Evolutionary conservation across 2,329 filamentous ascomycete genomes (phyloP).

Genomic region (Calonectria hawksworthii): DNA sequence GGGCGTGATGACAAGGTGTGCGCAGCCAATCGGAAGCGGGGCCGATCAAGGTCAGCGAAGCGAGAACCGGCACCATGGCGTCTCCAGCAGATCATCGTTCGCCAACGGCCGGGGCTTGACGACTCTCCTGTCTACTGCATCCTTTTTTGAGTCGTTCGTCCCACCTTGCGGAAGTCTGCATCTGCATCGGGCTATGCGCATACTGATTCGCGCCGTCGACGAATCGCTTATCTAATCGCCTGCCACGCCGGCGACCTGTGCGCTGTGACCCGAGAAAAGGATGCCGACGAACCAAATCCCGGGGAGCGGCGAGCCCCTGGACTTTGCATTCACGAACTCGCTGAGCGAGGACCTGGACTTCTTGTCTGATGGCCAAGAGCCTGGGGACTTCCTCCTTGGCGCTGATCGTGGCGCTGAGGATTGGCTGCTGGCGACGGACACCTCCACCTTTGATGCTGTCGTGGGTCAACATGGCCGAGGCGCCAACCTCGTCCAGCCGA

Average conservation of each 20-base stretch:
- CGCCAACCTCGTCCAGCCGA: neutral
- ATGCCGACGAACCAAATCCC: neutral
- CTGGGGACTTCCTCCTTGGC: neutral
- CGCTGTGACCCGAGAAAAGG: neutral
- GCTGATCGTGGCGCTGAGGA: neutral
- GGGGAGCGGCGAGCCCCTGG: neutral
- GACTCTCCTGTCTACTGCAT: neutral
- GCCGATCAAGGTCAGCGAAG: constrained; percentile 1
- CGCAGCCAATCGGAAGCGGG: constrained; percentile 14
- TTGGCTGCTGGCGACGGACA: constrained; percentile 7
- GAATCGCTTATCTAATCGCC: neutral
- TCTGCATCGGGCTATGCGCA: neutral
- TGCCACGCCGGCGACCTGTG: neutral
- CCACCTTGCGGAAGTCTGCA: neutral
- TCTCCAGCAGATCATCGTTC: neutral
- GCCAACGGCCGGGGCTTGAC: neutral
- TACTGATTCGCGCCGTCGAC: neutral
- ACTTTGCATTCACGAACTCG: neutral
- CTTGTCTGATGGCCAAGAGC: constrained; percentile 1
- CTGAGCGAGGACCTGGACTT: constrained; percentile 4
- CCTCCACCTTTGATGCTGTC: neutral
- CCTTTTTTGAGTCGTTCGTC: neutral
- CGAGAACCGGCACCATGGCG: neutral
- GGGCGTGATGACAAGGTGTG: constrained; percentile 27
- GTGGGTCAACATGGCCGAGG: neutral